Conservation (phyloP, 805 yeast genomes). For the Zygotorulaspora danielsina region DNA sequence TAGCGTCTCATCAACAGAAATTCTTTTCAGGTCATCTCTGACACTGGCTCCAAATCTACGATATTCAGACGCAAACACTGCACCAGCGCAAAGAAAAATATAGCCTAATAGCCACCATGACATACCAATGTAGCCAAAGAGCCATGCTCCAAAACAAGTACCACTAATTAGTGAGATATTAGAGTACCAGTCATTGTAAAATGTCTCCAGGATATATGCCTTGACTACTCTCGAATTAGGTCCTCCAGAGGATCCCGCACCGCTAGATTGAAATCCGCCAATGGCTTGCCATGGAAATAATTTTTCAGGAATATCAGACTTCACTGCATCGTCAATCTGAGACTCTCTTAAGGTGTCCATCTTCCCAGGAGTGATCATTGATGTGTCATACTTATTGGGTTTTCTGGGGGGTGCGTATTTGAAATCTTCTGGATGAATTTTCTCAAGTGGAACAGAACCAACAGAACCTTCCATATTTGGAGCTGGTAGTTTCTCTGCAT, state of each 20-base stretch:
- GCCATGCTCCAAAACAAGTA: conserved; percentile 70
- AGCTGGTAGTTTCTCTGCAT: conserved; percentile 21
- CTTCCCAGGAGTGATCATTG: conserved; percentile 26
- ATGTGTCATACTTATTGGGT: conserved; percentile 30
- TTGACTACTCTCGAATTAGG: conserved; percentile 41
- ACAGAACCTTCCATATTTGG: conserved; percentile 28
- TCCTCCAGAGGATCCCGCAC: conserved; percentile 15
- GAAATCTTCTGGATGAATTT: conserved; percentile 25
- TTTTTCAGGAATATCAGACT: conserved; percentile 14
- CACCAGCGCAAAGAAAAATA: conserved; percentile 56
- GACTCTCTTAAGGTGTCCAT: conserved; percentile 18
- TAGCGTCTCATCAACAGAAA: conserved; percentile 56
- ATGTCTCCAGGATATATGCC: conserved; percentile 61
- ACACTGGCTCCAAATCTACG: conserved; percentile 71
- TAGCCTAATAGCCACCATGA: conserved; percentile 60
- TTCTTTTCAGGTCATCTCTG: conserved; percentile 71
- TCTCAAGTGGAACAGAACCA: conserved; percentile 32
- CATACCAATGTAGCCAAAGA: conserved; percentile 56
- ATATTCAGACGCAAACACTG: conserved; percentile 68
- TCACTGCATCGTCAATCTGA: conserved; percentile 13
- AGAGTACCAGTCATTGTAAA: conserved; percentile 68
- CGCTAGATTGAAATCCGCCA: conserved; percentile 29
- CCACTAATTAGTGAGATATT: conserved; percentile 62
- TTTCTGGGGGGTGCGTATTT: conserved; percentile 25
- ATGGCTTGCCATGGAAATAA: conserved; percentile 39